Conservation (phyloP, 202 grass and related monocot genomes). For the Dendrocalamus latiflorus region DNA sequence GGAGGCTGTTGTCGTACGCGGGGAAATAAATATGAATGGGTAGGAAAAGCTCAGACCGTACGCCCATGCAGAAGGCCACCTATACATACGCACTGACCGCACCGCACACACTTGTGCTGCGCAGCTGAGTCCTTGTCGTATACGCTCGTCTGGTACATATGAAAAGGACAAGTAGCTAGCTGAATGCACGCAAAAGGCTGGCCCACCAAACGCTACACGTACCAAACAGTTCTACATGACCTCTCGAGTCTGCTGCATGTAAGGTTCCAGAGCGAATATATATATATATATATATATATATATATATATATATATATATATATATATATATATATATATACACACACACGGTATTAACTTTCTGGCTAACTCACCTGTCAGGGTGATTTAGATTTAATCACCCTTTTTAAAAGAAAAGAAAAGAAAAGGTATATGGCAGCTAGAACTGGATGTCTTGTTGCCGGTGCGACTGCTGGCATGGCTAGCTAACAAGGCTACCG, state of each 20-base stretch:
- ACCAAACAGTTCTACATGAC: too few species aligned
- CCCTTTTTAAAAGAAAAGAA: not conserved
- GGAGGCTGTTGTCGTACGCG: not conserved
- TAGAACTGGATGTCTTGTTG: not conserved
- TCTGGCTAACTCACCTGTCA: too few species aligned
- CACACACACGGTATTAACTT: too few species aligned
- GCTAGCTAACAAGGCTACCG: not conserved
- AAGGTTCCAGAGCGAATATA: too few species aligned
- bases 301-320: too few species aligned
- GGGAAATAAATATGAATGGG: not conserved
- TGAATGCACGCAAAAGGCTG: not conserved
- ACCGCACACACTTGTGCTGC: not conserved
- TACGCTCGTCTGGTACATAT: not conserved
- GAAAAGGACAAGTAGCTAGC: not conserved
- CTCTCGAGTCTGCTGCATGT: too few species aligned
- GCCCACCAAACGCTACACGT: not conserved
- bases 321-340: too few species aligned
- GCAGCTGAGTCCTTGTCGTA: not conserved
- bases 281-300: too few species aligned
- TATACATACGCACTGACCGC: not conserved
- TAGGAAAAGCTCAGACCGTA: not conserved
- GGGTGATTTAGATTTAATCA: not conserved
- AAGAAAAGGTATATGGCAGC: not conserved
- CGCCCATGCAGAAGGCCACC: not conserved
- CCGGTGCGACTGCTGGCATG: not conserved